Base-by-base conservation (phyloP, 768 basidiomycete genomes). In the Lentinula detonsa region DNA sequence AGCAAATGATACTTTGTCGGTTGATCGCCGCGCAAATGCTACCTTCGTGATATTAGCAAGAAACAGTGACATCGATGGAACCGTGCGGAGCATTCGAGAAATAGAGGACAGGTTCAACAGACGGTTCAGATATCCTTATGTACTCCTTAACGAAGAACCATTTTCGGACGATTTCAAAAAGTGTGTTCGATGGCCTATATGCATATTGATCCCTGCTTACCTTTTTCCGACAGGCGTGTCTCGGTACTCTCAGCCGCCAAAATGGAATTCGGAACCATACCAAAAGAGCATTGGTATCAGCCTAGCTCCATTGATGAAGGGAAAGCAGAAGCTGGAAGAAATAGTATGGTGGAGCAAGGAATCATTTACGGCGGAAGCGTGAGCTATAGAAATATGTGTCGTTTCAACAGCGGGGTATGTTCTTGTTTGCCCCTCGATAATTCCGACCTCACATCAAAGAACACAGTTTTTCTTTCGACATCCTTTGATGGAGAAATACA, bases 101-200 rank as follows among this genome's bases (percentile, higher is more conserved):
- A 74, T 93, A 64, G 94, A 96, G 74, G 85, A 89, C 64, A 75
- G 86, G 46, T 95, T 95, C 76, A 97, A 97, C 73, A 75, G 78
- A 49, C 82, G 79, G 62, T 90, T 84, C 65, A 78, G 81, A 31
- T 96, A 97, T 68, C 91, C 93, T 2, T 96, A 91, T 71, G 87
- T 93, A 31, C 90, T 97, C 74, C 76, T 98, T 61, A 96, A 96
- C 70, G 93, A 97, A 48, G 82, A 83, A 64, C 82, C 84, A 0
- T 95, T 95, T 71, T 76, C 82, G 15, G 85, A 88, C 0, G 81
- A 84, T 16, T 94, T 95, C 74, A 91, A 87, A 69, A 75, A 75
- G 83, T 85, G 68, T 51, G 50, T 51, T 5, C 23, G 28, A 18
- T 48, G 28, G 10, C 31, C 23, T 48, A 21, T 16, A 39, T 31